Percentiles rank a stretch among this genome's conserved stretches.
These are phyloP conservation scores for Rhynchospora pubera DNA, from an alignment of 176 grass and related monocot species.

Conservation along the genomic window DNA sequence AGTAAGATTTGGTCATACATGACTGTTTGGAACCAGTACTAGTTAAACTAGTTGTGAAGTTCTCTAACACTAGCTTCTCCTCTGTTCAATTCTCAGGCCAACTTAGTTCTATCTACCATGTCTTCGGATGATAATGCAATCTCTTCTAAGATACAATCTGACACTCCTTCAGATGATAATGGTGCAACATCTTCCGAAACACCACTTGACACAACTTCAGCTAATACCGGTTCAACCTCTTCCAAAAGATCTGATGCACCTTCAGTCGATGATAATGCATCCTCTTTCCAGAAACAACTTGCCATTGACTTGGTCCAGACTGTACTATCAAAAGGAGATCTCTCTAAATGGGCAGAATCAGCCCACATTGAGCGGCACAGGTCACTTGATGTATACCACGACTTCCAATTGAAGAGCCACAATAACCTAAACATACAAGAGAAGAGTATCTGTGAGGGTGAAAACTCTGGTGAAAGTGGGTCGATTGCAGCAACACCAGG, in stretches of 20 bases:
- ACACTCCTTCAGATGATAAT: background rate
- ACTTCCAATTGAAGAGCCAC: conserved; percentile 25
- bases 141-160: background rate
- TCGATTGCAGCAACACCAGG: conserved; percentile 23
- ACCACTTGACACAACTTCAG: background rate
- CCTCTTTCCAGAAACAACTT: background rate
- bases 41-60: background rate
- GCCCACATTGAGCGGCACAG: conserved; percentile 38
- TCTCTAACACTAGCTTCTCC: background rate
- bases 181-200: background rate
- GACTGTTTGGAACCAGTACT: background rate
- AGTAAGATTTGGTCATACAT: background rate
- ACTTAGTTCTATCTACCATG: conserved; percentile 13
- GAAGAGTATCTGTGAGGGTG: background rate
- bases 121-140: background rate
- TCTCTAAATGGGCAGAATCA: conserved; percentile 38
- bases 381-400: conserved; percentile 43
- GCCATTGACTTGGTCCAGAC: background rate
- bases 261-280: background rate
- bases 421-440: conserved; percentile 29
- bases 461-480: background rate
- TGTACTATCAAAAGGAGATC: conserved; percentile 20
- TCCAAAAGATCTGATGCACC: background rate
- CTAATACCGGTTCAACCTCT: background rate
- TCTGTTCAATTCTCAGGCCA: conserved; percentile 12